phyloP scores from a whole-genome alignment of 2,329 filamentous ascomycete species.

The Teratosphaeria epicoccoides region DNA sequence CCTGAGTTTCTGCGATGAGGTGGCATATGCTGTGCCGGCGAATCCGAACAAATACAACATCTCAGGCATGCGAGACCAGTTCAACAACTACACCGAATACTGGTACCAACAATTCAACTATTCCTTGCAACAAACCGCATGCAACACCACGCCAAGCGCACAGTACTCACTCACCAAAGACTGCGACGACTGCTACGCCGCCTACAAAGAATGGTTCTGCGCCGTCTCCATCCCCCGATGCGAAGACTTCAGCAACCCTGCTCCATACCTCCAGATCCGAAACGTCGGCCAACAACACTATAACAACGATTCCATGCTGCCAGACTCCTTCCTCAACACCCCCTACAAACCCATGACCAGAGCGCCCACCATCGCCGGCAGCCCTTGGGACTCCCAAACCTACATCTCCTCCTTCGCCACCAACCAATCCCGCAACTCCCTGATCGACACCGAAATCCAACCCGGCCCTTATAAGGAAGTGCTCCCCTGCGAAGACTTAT shows the following conservation, averaged over 20 bases:
- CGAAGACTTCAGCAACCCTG: constrained; percentile 60
- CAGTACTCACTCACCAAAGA: constrained; percentile 70
- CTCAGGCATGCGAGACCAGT: constrained; percentile 55
- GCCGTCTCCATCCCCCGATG: constrained; percentile 87
- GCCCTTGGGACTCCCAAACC: constrained; percentile 21
- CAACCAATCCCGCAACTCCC: constrained; percentile 30
- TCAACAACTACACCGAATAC: constrained; percentile 61
- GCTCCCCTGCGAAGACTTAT: constrained; percentile 77
- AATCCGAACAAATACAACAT: constrained; percentile 56
- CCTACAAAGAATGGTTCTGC: constrained; percentile 94
- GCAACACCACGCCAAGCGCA: constrained; percentile 62
- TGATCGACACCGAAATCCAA: constrained; percentile 50
- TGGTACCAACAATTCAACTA: constrained; percentile 72
- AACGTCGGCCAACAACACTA: constrained; percentile 48
- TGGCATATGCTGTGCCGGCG: constrained; percentile 82
- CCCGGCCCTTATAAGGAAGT: constrained; percentile 93
- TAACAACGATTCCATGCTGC: constrained; percentile 19
- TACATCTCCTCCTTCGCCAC: constrained; percentile 22
- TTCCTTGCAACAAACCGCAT: constrained; percentile 73
- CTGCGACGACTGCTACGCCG: constrained; percentile 64
- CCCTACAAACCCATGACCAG: constrained; percentile 23
- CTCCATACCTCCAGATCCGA: constrained; percentile 52
- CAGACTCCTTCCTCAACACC: constrained; percentile 1
- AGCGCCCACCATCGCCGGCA: constrained; percentile 24
- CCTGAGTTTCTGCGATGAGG: constrained; percentile 77